Conservation (phyloP, 805 yeast genomes). For the Grigorovia yakushimaensis region DNA sequence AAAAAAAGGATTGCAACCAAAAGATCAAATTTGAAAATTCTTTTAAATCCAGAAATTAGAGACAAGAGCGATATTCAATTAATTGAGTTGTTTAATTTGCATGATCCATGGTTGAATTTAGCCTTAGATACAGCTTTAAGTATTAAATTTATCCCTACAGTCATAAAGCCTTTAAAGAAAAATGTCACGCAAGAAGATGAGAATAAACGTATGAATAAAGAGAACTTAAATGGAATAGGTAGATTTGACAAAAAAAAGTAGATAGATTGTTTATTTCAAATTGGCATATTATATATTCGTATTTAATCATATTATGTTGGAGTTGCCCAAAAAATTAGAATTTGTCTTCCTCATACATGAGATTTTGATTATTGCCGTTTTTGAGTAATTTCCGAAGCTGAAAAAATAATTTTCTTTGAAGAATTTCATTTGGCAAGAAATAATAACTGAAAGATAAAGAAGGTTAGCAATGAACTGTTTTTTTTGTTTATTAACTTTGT, state of each 20-base stretch:
- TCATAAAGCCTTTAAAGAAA: slow-evolving; percentile 2
- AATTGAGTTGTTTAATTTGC: slow-evolving; percentile 24
- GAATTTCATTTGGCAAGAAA: too few species aligned
- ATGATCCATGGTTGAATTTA: slow-evolving; percentile 30
- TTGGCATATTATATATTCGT: too few species aligned
- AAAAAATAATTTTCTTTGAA: too few species aligned
- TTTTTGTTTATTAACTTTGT: too few species aligned
- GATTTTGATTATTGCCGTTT: too few species aligned
- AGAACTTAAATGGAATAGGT: neutral
- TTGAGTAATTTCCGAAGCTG: too few species aligned
- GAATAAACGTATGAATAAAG: neutral
- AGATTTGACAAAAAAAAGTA: neutral
- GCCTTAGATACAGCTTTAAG: slow-evolving; percentile 29
- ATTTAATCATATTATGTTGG: too few species aligned
- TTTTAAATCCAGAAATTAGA: slow-evolving; percentile 12
- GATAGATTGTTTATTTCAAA: neutral
- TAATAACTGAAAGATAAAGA: too few species aligned
- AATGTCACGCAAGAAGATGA: too few species aligned
- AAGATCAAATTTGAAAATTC: slow-evolving; percentile 10
- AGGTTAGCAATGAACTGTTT: too few species aligned
- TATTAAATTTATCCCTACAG: slow-evolving; percentile 28
- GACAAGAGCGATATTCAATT: slow-evolving; percentile 19
- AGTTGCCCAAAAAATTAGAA: too few species aligned
- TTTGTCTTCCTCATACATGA: too few species aligned
- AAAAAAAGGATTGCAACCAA: neutral